A percentile compares a stretch with the other conserved stretches of the same genome.
Evolutionary conservation across 495 filamentous ascomycete genomes (phyloP).

Genomic region (Penicillium odoratum): DNA sequence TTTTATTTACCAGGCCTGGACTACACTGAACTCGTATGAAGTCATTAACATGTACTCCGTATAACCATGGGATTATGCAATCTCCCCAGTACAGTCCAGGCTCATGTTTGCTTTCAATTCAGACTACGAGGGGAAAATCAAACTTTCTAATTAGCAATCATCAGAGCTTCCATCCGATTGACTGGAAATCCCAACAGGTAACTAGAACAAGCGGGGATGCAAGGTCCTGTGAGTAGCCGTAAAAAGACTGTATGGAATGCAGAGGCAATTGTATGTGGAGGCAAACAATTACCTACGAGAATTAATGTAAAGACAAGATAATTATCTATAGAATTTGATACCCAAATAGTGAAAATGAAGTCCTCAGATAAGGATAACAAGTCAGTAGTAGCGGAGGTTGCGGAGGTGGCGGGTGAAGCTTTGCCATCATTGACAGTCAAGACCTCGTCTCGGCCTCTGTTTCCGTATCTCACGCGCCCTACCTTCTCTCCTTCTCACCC

Average conservation of each 20-base stretch:
- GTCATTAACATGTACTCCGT: not conserved
- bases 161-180: not conserved
- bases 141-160: not conserved
- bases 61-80: not conserved
- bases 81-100: not conserved
- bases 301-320: not conserved
- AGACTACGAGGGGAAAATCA: not conserved
- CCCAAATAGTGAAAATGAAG: slow-evolving; percentile 6
- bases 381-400: not conserved
- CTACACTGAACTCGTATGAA: not conserved
- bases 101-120: not conserved
- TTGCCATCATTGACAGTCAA: slow-evolving; percentile 27
- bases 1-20: not conserved
- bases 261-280: slow-evolving; percentile 5
- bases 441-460: slow-evolving; percentile 19
- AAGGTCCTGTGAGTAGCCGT: slow-evolving; percentile 6
- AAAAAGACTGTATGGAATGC: slow-evolving; percentile 12
- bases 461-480: slow-evolving; percentile 19
- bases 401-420: slow-evolving; percentile 9
- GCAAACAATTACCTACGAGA: not conserved
- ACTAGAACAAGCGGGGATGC: slow-evolving; percentile 4
- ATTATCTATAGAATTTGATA: not conserved
- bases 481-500: slow-evolving; percentile 11
- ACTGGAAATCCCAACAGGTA: slow-evolving; percentile 1
- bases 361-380: slow-evolving; percentile 1